Base-by-base conservation (phyloP, 495 filamentous ascomycete genomes). In the Apiosordaria backusii region DNA sequence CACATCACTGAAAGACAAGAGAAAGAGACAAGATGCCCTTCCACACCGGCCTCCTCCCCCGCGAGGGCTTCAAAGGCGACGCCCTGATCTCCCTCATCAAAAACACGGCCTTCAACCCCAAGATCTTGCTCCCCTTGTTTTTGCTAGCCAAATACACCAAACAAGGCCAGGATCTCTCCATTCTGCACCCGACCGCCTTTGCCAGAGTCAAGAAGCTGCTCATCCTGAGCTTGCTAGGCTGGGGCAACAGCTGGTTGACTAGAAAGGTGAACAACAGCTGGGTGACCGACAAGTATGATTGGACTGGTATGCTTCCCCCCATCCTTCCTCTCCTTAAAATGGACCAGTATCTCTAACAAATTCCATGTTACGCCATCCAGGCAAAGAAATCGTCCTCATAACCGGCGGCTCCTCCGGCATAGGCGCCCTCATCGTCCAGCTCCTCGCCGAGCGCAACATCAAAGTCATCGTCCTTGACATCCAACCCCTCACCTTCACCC, bases 361-460 rank as follows among this genome's bases (percentile, higher is more conserved):
- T 15, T 45, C 35, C 35, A 45, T 10, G n/a, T n/a, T n/a, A n/a
- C n/a, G n/a, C n/a, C n/a, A 45, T 10, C 5, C 35, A 45, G 35
- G 35, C 35, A 45, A 45, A 65, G 90, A 93, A 77, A 82, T 92
- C 59, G 84, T 90, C 7, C 76, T 92, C 21, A 80, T 92, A 57
- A 92, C 89, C 0, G 90, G 90, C 16, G 90, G 89, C 5, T 85
- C 86, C 55, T 83, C 83, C 60, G 90, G 89, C 0, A 90, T 92
- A 69, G 89, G 90, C 10, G 83, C 80, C 23, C 75, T 82, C 10
- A 77, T 90, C 6, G 89, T 89, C 4, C 78, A 81, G 63, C 74
- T 88, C 18, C 78, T 93, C 1, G 86, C 84, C 6, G 82, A 85
- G 68, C 72, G 71, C 45, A 82, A 82, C 1, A 81, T 88, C 65